Conservation (phyloP, 192 early-diverging fungal genomes). For the Linnemannia schmuckeri region DNA sequence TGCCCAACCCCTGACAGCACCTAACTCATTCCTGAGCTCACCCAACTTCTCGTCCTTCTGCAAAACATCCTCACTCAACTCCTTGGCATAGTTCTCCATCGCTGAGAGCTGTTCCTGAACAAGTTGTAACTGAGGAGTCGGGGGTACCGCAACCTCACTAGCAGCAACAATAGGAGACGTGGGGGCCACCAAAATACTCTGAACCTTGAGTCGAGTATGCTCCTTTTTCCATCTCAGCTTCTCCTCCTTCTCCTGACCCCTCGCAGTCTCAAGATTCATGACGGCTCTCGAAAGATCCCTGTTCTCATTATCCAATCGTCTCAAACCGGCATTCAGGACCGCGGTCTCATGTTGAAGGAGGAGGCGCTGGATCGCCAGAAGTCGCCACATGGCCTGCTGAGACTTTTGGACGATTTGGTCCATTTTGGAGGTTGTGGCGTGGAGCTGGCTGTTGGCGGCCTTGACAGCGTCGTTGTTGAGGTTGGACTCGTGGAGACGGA, state of each 20-base stretch:
- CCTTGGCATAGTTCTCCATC: constrained; percentile 42
- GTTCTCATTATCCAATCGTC: constrained; percentile 38
- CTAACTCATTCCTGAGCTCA: constrained; percentile 6
- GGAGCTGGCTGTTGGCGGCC: constrained; percentile 20
- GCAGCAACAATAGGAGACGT: neutral
- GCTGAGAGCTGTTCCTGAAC: constrained; percentile 4
- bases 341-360: constrained; percentile 43
- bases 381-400: constrained; percentile 37
- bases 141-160: neutral
- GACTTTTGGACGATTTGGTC: constrained; percentile 30
- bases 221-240: constrained; percentile 47
- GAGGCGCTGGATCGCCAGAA: constrained; percentile 23
- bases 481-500: constrained; percentile 32
- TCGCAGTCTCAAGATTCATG: constrained; percentile 25
- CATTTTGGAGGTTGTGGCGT: constrained; percentile 29
- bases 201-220: constrained; percentile 41
- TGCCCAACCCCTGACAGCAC: constrained; percentile 17
- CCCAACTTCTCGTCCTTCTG: constrained; percentile 28
- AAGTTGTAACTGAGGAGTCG: constrained; percentile 8
- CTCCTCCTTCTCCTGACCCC: constrained; percentile 39
- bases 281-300: constrained; percentile 39
- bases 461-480: constrained; percentile 25
- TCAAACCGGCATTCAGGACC: constrained; percentile 41
- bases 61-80: constrained; percentile 34
- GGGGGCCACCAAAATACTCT: constrained; percentile 33